These are phyloP conservation scores for Dothideomycetes sp. DNA, from an alignment of 2,329 filamentous ascomycete genomes.

Conservation along the genomic window DNA sequence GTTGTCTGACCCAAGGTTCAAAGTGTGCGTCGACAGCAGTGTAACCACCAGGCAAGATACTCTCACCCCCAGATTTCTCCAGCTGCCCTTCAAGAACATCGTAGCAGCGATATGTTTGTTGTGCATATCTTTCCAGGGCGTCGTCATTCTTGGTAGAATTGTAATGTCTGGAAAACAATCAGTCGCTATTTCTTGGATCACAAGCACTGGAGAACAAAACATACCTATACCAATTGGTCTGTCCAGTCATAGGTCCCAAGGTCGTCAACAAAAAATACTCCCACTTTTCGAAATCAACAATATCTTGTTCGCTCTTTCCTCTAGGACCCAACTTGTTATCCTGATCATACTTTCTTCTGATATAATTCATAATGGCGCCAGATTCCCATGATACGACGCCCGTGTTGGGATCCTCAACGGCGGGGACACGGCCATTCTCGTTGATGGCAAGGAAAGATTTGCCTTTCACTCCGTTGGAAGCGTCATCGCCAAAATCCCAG, in stretches of 20 bases:
- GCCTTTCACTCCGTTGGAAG: constrained; percentile 31
- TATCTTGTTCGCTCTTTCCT: constrained; percentile 29
- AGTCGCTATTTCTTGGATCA: too few species aligned
- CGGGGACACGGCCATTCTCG: constrained; percentile 35
- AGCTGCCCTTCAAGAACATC: constrained; percentile 35
- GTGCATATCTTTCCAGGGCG: constrained; percentile 32
- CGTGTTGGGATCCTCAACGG: constrained; percentile 38
- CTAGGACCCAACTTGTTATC: constrained; percentile 30
- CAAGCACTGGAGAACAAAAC: too few species aligned
- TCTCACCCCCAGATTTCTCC: constrained; percentile 29
- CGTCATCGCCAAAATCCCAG: constrained; percentile 34
- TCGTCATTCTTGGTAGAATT: constrained; percentile 33
- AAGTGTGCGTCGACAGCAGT: constrained; percentile 36
- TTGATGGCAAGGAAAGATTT: constrained; percentile 33
- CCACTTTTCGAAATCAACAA: constrained; percentile 40
- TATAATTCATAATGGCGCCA: constrained; percentile 42
- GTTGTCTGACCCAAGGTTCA: constrained; percentile 33
- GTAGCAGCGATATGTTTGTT: constrained; percentile 35
- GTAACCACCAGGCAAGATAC: constrained; percentile 29
- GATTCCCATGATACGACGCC: constrained; percentile 42
- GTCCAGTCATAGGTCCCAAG: constrained; percentile 35
- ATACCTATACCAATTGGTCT: constrained; percentile 18
- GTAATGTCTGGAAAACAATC: constrained; percentile 7
- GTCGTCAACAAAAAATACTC: constrained; percentile 35
- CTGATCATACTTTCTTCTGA: constrained; percentile 36